phyloP scores from a whole-genome alignment of 2,329 filamentous ascomycete genomes.

The Fusarium lyarnte region DNA sequence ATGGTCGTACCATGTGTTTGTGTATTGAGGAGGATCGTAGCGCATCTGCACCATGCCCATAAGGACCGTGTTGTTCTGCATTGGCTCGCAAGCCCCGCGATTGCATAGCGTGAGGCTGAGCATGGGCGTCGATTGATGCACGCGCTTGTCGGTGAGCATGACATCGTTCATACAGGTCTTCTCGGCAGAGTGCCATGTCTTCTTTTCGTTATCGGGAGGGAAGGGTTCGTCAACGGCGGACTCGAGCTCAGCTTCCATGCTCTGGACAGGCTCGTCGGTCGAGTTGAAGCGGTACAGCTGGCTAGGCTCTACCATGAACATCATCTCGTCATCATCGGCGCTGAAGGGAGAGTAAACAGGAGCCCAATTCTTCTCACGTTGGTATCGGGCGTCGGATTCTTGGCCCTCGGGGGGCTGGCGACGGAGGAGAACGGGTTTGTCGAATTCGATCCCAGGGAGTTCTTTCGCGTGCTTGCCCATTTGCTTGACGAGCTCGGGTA shows the following conservation, averaged over 20 bases:
- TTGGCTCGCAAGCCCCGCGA: constrained; percentile 30
- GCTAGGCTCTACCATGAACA: constrained; percentile 39
- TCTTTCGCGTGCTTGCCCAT: constrained; percentile 32
- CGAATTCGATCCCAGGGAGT: constrained; percentile 31
- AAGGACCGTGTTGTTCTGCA: constrained; percentile 32
- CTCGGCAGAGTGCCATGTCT: constrained; percentile 34
- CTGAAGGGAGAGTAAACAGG: constrained; percentile 31
- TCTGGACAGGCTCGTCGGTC: constrained; percentile 10
- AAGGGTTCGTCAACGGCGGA: constrained; percentile 35
- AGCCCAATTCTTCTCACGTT: constrained; percentile 39
- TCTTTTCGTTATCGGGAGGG: constrained; percentile 21
- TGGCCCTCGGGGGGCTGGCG: constrained; percentile 28
- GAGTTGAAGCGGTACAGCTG: constrained; percentile 29
- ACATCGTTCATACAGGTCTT: constrained; percentile 37
- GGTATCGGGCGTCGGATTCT: constrained; percentile 24
- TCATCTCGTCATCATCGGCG: constrained; percentile 34
- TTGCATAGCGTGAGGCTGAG: constrained; percentile 37
- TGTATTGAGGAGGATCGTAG: constrained; percentile 34
- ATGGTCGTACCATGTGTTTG: constrained; percentile 38
- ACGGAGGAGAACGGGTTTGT: constrained; percentile 27
- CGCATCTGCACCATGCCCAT: constrained; percentile 40
- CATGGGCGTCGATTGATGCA: constrained; percentile 40
- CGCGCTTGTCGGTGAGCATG: constrained; percentile 34
- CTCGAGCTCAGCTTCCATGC: constrained; percentile 23
- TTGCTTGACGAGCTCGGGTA: constrained; percentile 26